These are phyloP conservation scores for Sporothrix dimorphospora DNA, from an alignment of 2,329 filamentous ascomycete species.

Conservation along the genomic window DNA sequence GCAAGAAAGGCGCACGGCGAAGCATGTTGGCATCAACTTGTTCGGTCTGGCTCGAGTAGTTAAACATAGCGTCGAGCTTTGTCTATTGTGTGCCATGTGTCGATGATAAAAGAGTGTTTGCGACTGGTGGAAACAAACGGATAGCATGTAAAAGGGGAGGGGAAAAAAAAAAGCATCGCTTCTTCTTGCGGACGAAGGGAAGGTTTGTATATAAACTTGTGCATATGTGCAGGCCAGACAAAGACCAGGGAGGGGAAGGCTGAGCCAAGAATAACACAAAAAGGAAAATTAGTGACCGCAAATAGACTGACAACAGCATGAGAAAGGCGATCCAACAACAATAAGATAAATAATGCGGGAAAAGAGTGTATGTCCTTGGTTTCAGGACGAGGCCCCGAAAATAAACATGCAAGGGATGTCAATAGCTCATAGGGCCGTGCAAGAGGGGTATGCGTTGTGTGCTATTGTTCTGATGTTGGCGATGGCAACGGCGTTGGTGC, in stretches of 20 bases:
- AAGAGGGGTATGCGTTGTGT: neutral
- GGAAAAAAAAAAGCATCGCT: neutral
- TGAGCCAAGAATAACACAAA: neutral
- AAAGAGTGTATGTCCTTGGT: neutral
- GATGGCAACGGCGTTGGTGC: neutral
- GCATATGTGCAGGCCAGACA: neutral
- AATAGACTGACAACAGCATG: neutral
- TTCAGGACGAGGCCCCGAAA: neutral
- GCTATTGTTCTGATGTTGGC: neutral
- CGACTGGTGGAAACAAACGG: neutral
- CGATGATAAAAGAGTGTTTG: neutral
- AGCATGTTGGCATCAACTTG: neutral
- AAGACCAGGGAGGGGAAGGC: neutral
- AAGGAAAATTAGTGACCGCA: too few relatives aligned
- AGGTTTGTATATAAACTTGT: neutral
- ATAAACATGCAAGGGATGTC: neutral
- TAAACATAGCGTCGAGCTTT: neutral
- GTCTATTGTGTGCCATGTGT: neutral
- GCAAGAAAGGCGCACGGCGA: neutral
- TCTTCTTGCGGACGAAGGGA: neutral
- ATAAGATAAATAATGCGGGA: neutral
- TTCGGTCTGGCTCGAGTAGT: neutral
- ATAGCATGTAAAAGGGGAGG: neutral
- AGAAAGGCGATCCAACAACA: neutral
- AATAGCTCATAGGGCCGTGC: too few relatives aligned